Base-by-base conservation (phyloP, 75 land plant genomes). In the Gnetum montanum region DNA sequence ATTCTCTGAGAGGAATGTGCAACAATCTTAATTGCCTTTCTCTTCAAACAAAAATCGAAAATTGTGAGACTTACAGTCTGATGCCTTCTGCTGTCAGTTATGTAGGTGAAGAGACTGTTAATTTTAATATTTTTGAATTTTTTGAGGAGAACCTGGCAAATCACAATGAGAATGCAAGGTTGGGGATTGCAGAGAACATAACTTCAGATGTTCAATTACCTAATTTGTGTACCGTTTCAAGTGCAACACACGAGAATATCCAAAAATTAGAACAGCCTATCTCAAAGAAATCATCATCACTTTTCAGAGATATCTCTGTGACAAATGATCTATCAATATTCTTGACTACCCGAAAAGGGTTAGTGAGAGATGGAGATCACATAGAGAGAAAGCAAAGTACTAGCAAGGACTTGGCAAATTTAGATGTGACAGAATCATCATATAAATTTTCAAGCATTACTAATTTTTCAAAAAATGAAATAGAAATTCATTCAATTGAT, bases 281-380 rank as follows among this genome's bases (percentile, higher is more conserved):
- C 52, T 37, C 58, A 33, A 59, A 51, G 37, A 72, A 43, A 40
- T 66, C 31, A 37, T 61, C 64, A 30, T 25, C 49, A 15, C 49
- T 62, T 23, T 46, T 46, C 22, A 65, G 69, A 19, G 72, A 70
- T 16, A 63, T 8, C 43, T 54, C 80, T 25, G 65, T 62, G 11
- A 49, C 58, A 25, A 70, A 51, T 70, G 85, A 81, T 69, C 70
- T 73, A 15, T 69, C 64, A 15, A 73, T 66, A 48, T 81, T 73
- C 60, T 37, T 77, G 16, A 72, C 67, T 77, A 62, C 66, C 8
- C 58, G 60, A 34, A 70, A 57, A 63, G 46, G 63, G 6, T 48
- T 24, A 48, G 41, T 46, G 19, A 46, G 47, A 16, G 3, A n/a
- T 41, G 43, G 35, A 58, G 58, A 61, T 25, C 16, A 44, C 46